Evolutionary conservation across 139 green algal species (phyloP).

Genomic region (Chlorella sp.): DNA sequence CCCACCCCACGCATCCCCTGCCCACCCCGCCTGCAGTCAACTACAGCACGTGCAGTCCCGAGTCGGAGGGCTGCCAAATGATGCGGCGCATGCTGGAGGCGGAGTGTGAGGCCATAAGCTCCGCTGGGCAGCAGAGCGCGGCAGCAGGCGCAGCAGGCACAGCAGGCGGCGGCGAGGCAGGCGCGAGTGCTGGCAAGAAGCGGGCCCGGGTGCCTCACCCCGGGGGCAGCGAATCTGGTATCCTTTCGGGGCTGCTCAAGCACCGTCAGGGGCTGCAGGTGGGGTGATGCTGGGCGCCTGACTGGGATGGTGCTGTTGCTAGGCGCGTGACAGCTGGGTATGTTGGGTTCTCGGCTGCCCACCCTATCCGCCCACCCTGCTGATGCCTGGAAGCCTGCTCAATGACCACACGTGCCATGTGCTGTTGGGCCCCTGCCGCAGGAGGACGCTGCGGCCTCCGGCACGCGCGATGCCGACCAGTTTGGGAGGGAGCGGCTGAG

Average conservation of each 20-base stretch:
- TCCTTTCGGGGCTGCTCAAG: conserved; percentile 22
- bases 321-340: no score
- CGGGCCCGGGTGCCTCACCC: conserved; percentile 6
- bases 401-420: no score
- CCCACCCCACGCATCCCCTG: no score
- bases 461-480: neutral
- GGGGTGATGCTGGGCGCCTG: no score
- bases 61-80: conserved; percentile 31
- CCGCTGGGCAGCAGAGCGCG: neutral
- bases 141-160: neutral
- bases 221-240: neutral
- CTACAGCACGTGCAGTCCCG: neutral
- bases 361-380: no score
- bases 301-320: no score
- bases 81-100: conserved; percentile 64
- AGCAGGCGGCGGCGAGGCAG: neutral
- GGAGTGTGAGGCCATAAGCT: conserved; percentile 64
- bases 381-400: no score
- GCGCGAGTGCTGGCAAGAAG: conserved; percentile 12
- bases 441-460: conserved; percentile 19
- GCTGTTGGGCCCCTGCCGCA: neutral
- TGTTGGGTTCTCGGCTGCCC: no score
- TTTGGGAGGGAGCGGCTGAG: conserved; percentile 44
- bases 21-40: neutral
- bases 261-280: conserved; percentile 1